A percentile compares a stretch with the other conserved stretches of the same genome.
These are phyloP conservation scores for Nelumbo lutea DNA, from an alignment of 164 flowering plant genomes.

Conservation along the genomic window DNA sequence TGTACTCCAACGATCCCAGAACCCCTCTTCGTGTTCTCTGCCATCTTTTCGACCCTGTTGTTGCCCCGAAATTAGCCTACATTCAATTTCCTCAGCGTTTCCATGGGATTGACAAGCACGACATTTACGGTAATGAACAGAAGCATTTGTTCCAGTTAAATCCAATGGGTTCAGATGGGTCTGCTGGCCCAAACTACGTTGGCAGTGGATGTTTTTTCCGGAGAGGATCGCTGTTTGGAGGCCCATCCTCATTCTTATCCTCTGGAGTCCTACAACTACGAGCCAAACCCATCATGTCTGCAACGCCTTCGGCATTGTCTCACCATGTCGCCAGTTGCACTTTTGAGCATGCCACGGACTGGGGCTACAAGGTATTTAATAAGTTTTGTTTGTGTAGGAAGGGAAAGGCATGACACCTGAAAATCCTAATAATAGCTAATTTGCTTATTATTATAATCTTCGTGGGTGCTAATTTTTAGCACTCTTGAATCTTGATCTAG, in stretches of 20 bases:
- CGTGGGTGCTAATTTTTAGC: too few relatives aligned
- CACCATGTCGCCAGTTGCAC: conserved; percentile 45
- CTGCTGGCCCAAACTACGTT: conserved; percentile 40
- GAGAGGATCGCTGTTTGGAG: conserved; percentile 47
- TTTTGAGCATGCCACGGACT: conserved; percentile 41
- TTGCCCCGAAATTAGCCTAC: conserved; percentile 19
- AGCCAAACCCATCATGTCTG: conserved; percentile 27
- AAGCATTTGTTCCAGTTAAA: conserved; percentile 30
- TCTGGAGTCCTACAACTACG: conserved; percentile 27
- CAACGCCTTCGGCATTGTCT: conserved; percentile 25
- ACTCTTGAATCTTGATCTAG: not conserved
- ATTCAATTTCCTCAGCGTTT: conserved; percentile 57
- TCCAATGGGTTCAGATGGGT: conserved; percentile 57
- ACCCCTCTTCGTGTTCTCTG: conserved; percentile 39
- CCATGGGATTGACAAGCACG: conserved; percentile 36
- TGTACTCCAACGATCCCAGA: conserved; percentile 48
- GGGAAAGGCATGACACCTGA: too few relatives aligned
- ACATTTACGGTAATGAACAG: conserved; percentile 36
- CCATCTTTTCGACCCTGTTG: conserved; percentile 22
- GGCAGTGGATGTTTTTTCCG: conserved; percentile 61
- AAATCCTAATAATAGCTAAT: too few relatives aligned
- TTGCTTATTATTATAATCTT: too few relatives aligned
- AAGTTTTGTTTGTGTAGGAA: not conserved
- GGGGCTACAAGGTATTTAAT: conserved; percentile 58
- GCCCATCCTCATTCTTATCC: conserved; percentile 22